Evolutionary conservation across 352 stramenopile species (phyloP).

Genomic region (Pythium guiyangense): DNA sequence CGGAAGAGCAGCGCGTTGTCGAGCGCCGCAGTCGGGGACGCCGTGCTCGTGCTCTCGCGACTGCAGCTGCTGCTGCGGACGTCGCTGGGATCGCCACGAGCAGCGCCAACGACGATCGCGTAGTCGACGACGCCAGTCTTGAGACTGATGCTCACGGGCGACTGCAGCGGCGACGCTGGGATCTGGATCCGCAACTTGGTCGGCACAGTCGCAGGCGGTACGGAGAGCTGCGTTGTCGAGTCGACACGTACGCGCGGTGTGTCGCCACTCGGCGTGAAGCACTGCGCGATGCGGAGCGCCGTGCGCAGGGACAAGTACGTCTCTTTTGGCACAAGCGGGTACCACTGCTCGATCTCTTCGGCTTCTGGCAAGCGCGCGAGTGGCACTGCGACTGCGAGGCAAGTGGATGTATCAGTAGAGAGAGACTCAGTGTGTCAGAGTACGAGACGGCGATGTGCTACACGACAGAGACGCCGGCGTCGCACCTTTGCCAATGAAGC

Average conservation of each 20-base stretch:
- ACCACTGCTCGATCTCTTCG: constrained; percentile 87
- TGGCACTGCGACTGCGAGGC: constrained; percentile 46
- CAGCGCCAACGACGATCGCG: constrained; percentile 55
- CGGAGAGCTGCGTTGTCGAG: constrained; percentile 14
- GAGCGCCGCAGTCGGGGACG: too few species aligned
- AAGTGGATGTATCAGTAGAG: neutral
- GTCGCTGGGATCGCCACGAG: constrained; percentile 1
- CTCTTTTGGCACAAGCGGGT: constrained; percentile 56
- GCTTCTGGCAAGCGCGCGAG: constrained; percentile 57
- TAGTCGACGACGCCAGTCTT: constrained; percentile 74
- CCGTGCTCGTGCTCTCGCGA: too few species aligned
- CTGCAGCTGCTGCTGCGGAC: neutral
- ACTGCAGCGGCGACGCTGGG: constrained; percentile 5
- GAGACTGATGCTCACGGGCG: constrained; percentile 26
- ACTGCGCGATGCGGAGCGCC: constrained; percentile 67
- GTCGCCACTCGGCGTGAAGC: constrained; percentile 47
- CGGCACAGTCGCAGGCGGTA: constrained; percentile 20
- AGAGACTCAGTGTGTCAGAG: too few species aligned
- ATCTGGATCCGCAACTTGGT: constrained; percentile 10
- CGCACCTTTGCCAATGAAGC: constrained; percentile 76
- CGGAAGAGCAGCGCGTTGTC: constrained; percentile 63
- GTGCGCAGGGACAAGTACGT: constrained; percentile 42
- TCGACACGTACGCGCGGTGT: constrained; percentile 14
- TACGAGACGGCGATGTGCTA: too few species aligned
- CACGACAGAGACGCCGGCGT: neutral